Percentiles rank a stretch among this genome's conserved stretches.
phyloP scores from a whole-genome alignment of 2,329 filamentous ascomycete species.

The Neofusicoccum sp. region DNA sequence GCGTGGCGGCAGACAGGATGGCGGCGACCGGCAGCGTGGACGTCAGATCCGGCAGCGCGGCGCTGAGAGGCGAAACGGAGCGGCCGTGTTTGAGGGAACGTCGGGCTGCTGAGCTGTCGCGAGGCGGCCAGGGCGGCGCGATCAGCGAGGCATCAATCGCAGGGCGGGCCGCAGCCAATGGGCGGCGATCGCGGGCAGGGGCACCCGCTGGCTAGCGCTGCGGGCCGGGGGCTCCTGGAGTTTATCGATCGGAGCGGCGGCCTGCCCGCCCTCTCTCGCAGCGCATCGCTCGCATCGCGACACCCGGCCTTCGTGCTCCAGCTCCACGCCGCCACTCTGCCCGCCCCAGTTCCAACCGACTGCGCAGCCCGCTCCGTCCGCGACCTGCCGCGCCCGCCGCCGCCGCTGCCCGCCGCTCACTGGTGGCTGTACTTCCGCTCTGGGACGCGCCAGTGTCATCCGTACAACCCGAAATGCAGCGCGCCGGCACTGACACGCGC shows the following conservation, averaged over 20 bases:
- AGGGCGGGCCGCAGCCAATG: background rate
- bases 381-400: background rate
- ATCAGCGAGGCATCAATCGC: background rate
- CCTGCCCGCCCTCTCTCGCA: background rate
- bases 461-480: constrained; percentile 18
- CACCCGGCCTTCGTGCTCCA: background rate
- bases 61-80: background rate
- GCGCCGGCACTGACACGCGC: constrained; percentile 13
- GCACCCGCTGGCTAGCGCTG: background rate
- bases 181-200: background rate
- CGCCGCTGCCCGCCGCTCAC: background rate
- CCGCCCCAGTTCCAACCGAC: background rate
- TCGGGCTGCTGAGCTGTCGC: background rate
- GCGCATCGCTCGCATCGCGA: too few species aligned
- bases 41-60: background rate
- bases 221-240: background rate
- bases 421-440: background rate
- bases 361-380: background rate
- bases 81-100: background rate
- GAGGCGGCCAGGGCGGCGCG: background rate
- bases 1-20: background rate
- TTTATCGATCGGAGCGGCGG: constrained; percentile 15
- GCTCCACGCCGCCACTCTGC: background rate
- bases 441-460: constrained; percentile 18
- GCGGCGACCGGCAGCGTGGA: background rate